phyloP scores from a whole-genome alignment of 2,329 filamentous ascomycete genomes.

The Chrysoporthe puriensis region DNA sequence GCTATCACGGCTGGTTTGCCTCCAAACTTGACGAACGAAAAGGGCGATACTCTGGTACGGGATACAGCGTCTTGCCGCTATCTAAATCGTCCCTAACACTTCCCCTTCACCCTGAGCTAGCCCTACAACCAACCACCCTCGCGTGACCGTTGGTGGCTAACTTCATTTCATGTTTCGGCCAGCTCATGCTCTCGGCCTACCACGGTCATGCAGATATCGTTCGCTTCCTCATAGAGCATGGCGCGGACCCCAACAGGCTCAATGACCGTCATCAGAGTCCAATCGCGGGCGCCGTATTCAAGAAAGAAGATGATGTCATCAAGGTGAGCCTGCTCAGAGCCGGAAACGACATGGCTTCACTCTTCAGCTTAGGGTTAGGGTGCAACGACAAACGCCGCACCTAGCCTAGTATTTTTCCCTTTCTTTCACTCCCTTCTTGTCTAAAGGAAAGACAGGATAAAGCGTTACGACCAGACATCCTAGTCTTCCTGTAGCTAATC shows the following conservation, averaged over 20 bases:
- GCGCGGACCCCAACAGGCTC: constrained; percentile 68
- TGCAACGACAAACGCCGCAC: constrained; percentile 8
- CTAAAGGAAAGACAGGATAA: background rate
- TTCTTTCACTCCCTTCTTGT: background rate
- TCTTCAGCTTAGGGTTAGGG: background rate
- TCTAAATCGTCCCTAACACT: too few species aligned
- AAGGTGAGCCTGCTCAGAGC: constrained; percentile 44
- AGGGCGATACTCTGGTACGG: constrained; percentile 70
- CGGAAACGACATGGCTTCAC: background rate
- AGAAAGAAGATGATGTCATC: constrained; percentile 68
- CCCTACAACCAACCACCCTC: too few species aligned
- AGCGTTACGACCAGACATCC: background rate
- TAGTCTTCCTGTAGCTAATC: background rate
- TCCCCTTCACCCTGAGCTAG: too few species aligned
- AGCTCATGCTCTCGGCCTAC: constrained; percentile 75
- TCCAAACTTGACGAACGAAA: constrained; percentile 71
- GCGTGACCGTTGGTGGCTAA: background rate
- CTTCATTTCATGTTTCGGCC: background rate
- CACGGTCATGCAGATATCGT: constrained; percentile 67
- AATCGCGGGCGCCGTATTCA: constrained; percentile 74
- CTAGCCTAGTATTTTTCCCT: background rate
- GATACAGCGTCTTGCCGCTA: too few species aligned
- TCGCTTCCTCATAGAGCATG: constrained; percentile 61
- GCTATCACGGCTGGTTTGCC: constrained; percentile 69
- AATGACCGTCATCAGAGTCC: constrained; percentile 72